Evolutionary conservation across 805 yeast species (phyloP).

Genomic region (Nakazawaea wyomingensis): DNA sequence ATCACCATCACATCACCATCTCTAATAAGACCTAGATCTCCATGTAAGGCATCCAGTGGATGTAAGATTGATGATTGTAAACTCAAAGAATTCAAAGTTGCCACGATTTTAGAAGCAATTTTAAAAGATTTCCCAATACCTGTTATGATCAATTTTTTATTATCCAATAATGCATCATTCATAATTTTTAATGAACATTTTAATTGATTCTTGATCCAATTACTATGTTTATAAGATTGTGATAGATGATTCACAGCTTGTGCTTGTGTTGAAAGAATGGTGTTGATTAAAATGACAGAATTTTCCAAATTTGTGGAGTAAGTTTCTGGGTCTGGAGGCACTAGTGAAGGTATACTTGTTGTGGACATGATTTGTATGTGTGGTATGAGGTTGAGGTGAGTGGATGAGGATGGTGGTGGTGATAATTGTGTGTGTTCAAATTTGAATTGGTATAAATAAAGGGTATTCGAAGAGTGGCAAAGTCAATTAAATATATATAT

Average conservation of each 20-base stretch:
- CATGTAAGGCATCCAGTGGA: constrained; percentile 87
- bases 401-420: background rate
- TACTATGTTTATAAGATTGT: constrained; percentile 39
- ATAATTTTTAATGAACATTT: constrained; percentile 37
- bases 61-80: constrained; percentile 64
- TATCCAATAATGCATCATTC: constrained; percentile 34
- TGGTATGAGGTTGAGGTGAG: background rate
- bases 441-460: no score
- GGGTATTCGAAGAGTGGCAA: no score
- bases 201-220: constrained; percentile 40
- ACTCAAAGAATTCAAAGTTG: constrained; percentile 77
- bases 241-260: constrained; percentile 42
- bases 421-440: background rate
- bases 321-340: constrained; percentile 9
- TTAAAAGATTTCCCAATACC: constrained; percentile 86
- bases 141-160: constrained; percentile 69
- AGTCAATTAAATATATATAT: no score
- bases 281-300: constrained; percentile 24
- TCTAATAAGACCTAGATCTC: constrained; percentile 73
- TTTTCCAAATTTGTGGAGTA: background rate
- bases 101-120: constrained; percentile 72
- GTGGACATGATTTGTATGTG: constrained; percentile 8
- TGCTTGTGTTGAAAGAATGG: constrained; percentile 40
- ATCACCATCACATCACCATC: constrained; percentile 56
- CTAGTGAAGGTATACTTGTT: constrained; percentile 11